A percentile compares a stretch with the other conserved stretches of the same genome.
Conservation (phyloP, 169 alveolate species). For the Eimeria praecox region DNA sequence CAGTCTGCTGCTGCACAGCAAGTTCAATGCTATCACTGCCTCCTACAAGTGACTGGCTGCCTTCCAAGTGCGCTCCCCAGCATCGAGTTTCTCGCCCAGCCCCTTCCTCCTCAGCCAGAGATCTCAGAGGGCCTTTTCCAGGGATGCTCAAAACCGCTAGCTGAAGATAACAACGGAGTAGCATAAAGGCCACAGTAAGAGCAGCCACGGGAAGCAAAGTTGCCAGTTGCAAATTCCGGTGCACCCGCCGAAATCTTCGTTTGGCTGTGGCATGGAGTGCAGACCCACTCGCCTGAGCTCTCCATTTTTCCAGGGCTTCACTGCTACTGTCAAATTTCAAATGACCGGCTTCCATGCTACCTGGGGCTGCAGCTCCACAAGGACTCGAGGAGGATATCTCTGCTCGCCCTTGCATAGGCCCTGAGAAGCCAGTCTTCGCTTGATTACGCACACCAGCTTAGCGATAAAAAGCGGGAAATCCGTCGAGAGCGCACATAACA, state of each 20-base stretch:
- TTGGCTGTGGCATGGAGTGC: not conserved
- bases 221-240: not conserved
- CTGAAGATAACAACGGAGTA: not conserved
- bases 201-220: not conserved
- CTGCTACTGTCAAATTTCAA: not conserved
- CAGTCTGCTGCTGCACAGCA: not conserved
- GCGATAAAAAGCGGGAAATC: not conserved
- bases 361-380: not conserved
- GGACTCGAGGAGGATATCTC: not conserved
- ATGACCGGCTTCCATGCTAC: not conserved
- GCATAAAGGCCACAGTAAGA: not conserved
- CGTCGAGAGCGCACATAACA: not conserved
- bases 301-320: not conserved
- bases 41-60: not conserved
- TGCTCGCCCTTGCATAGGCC: not conserved
- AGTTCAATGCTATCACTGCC: not conserved
- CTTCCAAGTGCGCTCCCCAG: not conserved
- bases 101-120: conserved; percentile 8
- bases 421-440: not conserved
- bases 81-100: not conserved
- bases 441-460: not conserved
- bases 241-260: not conserved
- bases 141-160: not conserved
- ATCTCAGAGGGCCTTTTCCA: not conserved
- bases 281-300: not conserved